Base-by-base conservation (phyloP, 805 yeast genomes). In the Sungouiella blattae region DNA sequence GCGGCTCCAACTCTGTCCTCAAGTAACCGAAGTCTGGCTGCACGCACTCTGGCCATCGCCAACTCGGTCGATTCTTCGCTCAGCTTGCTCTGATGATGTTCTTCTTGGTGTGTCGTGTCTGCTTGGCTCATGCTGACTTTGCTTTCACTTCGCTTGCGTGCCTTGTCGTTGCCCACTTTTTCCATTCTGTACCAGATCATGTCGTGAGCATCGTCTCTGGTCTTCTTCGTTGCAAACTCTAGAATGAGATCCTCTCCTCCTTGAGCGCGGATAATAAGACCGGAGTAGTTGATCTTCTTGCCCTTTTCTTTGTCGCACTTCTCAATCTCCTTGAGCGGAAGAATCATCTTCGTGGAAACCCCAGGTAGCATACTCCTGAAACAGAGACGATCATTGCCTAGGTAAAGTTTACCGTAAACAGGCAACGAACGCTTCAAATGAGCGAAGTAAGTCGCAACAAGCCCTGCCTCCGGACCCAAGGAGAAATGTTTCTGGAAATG, bases 341-440 rank as follows among this genome's bases (percentile, higher is more conserved):
- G 58, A 5, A 88, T 76, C 95, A 91, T 86, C 38, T 76, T 76
- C 1, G 95, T 83, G 24, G 75, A 73, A 0, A 83, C 70, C 0
- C 94, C 93, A 0, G 94, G 94, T 3, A 87, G 51, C 24, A 87
- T 64, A 24, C 95, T 81, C 41, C 93, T 67, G 60, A 84, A 91
- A 44, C 95, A 89, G n/a, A 91, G 53, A 37, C 73, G 76, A 20
- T 69, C 69, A 13, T 72, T 64, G 0, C 95, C 86, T 9, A 91
- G 48, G 55, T 87, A 87, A 2, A 89, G 51, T 48, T 86, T 85
- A 1, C 98, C 98, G 58, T 86, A 88, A 1, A 80, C 64, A 1
- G 96, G 96, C 13, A 87, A 62, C 9, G 83, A 75, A 44, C 84
- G 73, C 44, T 77, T 80, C 12, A 87, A 52, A 58, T 85, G 80